Evolutionary conservation across 2,329 filamentous ascomycete genomes (phyloP).

Genomic region (Penicillium crustosum): DNA sequence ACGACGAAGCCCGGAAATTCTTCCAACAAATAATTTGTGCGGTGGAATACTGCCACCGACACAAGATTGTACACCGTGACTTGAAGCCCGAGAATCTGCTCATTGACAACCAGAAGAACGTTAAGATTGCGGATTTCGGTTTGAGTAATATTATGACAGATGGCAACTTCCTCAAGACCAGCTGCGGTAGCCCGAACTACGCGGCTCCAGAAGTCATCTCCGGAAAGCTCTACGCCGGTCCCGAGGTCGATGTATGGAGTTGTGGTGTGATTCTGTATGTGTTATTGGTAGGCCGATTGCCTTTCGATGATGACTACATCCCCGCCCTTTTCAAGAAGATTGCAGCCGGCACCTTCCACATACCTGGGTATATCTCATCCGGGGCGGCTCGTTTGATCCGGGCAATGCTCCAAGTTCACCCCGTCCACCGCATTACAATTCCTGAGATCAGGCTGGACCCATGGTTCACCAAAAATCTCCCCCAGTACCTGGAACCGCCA

Average conservation of each 20-base stretch:
- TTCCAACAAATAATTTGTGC: slow-evolving; percentile 99
- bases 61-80: slow-evolving; percentile 98
- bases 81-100: slow-evolving; percentile 96
- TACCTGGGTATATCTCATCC: slow-evolving; percentile 84
- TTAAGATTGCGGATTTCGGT: slow-evolving; percentile 99
- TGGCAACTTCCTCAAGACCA: slow-evolving; percentile 97
- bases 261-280: slow-evolving; percentile 68
- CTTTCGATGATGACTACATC: slow-evolving; percentile 98
- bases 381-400: slow-evolving; percentile 75
- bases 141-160: slow-evolving; percentile 99
- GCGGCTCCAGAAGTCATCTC: slow-evolving; percentile 97
- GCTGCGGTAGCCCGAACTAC: slow-evolving; percentile 97
- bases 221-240: slow-evolving; percentile 93
- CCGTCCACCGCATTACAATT: slow-evolving; percentile 89
- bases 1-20: slow-evolving; percentile 91
- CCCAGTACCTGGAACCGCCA: slow-evolving; percentile 80
- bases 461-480: slow-evolving; percentile 88
- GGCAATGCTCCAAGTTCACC: slow-evolving; percentile 93
- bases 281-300: slow-evolving; percentile 66
- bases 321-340: slow-evolving; percentile 98
- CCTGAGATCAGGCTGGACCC: slow-evolving; percentile 89
- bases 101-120: slow-evolving; percentile 91
- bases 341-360: slow-evolving; percentile 86
- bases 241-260: slow-evolving; percentile 89
- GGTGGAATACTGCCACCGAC: slow-evolving; percentile 96